These are phyloP conservation scores for Fusarium buxicola DNA, from an alignment of 2,329 filamentous ascomycete genomes.

Conservation along the genomic window DNA sequence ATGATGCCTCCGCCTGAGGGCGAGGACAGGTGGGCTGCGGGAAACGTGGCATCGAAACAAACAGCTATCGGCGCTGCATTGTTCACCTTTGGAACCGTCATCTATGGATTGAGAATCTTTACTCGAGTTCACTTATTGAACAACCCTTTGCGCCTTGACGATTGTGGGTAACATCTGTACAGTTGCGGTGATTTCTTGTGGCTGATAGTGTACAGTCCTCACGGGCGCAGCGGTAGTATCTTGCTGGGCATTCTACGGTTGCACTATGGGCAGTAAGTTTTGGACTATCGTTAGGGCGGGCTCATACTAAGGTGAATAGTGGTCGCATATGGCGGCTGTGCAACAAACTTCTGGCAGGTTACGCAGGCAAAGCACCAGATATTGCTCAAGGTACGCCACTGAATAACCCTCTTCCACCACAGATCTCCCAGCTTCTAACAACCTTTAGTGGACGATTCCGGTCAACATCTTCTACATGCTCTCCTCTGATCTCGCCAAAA, in stretches of 20 bases:
- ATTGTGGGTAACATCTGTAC: neutral
- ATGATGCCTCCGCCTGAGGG: constrained; percentile 37
- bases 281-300: accelerated
- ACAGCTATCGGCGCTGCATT: constrained; percentile 28
- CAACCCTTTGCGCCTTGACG: constrained; percentile 31
- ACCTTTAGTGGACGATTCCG: constrained; percentile 34
- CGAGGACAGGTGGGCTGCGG: constrained; percentile 35
- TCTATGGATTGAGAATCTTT: constrained; percentile 28
- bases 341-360: constrained; percentile 38
- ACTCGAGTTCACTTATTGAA: constrained; percentile 29
- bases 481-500: constrained; percentile 40
- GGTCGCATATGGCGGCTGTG: constrained; percentile 35
- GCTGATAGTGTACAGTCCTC: constrained; percentile 16
- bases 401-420: accelerated
- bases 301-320: constrained; percentile 5
- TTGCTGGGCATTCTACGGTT: constrained; percentile 40
- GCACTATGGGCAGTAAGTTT: constrained; percentile 40
- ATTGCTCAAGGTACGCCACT: constrained; percentile 20
- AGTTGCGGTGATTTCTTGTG: accelerated
- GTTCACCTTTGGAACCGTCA: constrained; percentile 27
- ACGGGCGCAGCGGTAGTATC: constrained; percentile 36
- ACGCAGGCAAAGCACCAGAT: constrained; percentile 22
- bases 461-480: constrained; percentile 45
- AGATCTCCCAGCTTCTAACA: neutral
- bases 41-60: constrained; percentile 22